Evolutionary conservation across 495 filamentous ascomycete species (phyloP).

Genomic region (Neurospora cerealis): DNA sequence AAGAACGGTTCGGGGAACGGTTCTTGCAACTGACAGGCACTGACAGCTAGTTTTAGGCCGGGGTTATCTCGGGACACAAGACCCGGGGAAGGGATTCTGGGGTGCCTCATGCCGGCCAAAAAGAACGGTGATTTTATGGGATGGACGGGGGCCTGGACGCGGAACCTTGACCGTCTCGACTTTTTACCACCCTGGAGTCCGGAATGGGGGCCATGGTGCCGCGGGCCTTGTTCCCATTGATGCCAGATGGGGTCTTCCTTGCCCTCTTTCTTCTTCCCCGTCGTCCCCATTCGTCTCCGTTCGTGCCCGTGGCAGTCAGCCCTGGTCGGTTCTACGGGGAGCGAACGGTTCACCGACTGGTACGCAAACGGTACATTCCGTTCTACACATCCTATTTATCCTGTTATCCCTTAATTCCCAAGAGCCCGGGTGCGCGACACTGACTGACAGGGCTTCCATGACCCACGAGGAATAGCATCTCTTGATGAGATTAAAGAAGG

Average conservation of each 20-base stretch:
- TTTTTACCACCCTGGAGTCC: not conserved
- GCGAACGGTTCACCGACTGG: not conserved
- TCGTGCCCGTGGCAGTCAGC: not conserved
- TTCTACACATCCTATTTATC: not conserved
- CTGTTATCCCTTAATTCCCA: not conserved
- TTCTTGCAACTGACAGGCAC: not conserved
- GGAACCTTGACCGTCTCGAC: constrained; percentile 5
- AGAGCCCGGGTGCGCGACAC: not conserved
- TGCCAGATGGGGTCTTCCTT: not conserved
- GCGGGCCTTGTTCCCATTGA: not conserved
- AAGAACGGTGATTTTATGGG: constrained; percentile 3
- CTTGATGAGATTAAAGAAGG: not conserved
- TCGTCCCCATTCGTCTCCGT: not conserved
- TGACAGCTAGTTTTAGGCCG: not conserved
- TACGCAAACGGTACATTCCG: not conserved
- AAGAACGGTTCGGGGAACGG: not conserved
- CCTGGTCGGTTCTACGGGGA: not conserved
- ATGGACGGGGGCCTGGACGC: constrained; percentile 1
- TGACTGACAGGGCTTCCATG: not conserved
- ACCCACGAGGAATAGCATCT: not conserved
- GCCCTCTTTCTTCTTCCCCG: not conserved
- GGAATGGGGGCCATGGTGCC: not conserved
- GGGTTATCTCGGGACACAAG: constrained; percentile 7
- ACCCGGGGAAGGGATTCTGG: constrained; percentile 9
- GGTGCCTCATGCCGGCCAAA: constrained; percentile 11